These are phyloP conservation scores for Macrotyloma uniflorum DNA, from an alignment of 306 rosid species.

Conservation along the genomic window DNA sequence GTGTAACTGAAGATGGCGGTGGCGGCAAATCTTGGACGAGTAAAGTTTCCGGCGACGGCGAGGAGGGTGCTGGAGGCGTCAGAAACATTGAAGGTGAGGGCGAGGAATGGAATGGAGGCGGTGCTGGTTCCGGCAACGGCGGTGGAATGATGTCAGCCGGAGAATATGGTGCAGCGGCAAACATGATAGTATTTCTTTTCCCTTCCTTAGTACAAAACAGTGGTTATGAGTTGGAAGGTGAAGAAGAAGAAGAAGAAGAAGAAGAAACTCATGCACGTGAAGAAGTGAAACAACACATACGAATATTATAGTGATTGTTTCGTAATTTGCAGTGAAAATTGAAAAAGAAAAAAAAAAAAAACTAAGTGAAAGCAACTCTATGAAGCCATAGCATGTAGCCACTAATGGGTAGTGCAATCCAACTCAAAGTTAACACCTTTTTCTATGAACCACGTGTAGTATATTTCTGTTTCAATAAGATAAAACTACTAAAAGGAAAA, in stretches of 20 bases:
- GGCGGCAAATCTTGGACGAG: conserved; percentile 10
- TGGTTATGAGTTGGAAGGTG: neutral
- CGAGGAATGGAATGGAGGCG: neutral
- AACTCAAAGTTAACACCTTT: neutral
- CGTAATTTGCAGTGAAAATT: neutral
- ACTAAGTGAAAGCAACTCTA: neutral
- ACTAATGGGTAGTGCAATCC: neutral
- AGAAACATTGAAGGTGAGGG: conserved; percentile 13
- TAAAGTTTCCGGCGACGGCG: conserved; percentile 12
- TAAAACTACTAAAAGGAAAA: no score
- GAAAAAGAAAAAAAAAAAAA: no score
- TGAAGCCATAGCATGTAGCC: neutral
- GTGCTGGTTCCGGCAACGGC: neutral
- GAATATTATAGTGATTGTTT: neutral
- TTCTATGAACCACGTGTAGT: neutral
- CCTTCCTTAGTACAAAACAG: neutral
- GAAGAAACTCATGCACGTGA: neutral
- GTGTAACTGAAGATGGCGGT: neutral
- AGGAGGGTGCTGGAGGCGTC: neutral
- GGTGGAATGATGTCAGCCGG: conserved; percentile 20
- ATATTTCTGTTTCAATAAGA: neutral
- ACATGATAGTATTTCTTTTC: conserved; percentile 6
- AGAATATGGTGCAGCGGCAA: conserved; percentile 33
- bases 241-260: neutral
- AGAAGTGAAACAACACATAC: neutral